phyloP scores from a whole-genome alignment of 495 filamentous ascomycete species.

The Cercophora samala region DNA sequence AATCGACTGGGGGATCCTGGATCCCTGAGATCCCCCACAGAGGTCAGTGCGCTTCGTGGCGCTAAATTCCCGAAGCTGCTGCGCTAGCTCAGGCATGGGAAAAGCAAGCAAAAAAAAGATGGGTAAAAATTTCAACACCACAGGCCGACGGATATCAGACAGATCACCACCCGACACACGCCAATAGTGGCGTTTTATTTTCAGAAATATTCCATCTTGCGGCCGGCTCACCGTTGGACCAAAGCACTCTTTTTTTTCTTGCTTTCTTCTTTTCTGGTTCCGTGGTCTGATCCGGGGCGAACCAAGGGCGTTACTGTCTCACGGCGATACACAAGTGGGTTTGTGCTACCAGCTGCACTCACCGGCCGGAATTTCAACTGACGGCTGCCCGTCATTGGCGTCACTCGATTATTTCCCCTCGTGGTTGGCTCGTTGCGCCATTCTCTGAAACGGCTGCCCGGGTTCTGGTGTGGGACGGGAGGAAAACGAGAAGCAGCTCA shows the following conservation, averaged over 20 bases:
- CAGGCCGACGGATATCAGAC: not conserved
- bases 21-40: constrained; percentile 7
- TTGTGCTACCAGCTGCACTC: constrained; percentile 6
- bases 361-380: constrained; percentile 13
- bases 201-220: not conserved
- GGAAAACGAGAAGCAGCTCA: constrained; percentile 1
- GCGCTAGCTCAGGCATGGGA: not conserved
- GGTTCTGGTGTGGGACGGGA: not conserved
- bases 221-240: not conserved
- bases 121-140: constrained; percentile 8
- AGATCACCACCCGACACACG: constrained; percentile 3
- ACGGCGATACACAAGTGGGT: constrained; percentile 11
- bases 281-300: constrained; percentile 8
- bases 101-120: constrained; percentile 2
- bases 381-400: constrained; percentile 1
- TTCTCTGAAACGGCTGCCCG: constrained; percentile 3
- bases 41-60: constrained; percentile 13
- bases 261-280: not conserved
- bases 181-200: not conserved
- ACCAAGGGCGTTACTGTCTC: constrained; percentile 11
- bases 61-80: constrained; percentile 10
- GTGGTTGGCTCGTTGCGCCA: constrained; percentile 7
- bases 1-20: not conserved
- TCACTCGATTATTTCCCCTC: not conserved
- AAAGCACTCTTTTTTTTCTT: not conserved